phyloP scores from a whole-genome alignment of 192 early-diverging fungal genomes.

The Allomyces macrogynus region DNA sequence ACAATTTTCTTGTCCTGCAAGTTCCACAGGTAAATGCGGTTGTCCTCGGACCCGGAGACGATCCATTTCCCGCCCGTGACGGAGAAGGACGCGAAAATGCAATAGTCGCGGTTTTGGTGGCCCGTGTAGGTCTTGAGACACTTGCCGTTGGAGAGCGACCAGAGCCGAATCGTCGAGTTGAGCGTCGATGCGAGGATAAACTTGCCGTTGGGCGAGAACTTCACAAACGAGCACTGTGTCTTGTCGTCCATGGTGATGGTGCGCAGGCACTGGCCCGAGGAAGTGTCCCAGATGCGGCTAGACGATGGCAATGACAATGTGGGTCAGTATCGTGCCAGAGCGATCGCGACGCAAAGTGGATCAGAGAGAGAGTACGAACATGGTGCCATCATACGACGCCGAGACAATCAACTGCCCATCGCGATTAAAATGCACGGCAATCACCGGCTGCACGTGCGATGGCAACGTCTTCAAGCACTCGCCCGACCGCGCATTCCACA shows the following conservation, averaged over 20 bases:
- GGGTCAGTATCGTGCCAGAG: conserved; percentile 5
- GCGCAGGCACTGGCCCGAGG: conserved; percentile 92
- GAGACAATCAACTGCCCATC: conserved; percentile 94
- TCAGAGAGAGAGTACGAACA: conserved; percentile 35
- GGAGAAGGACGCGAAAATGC: conserved; percentile 82
- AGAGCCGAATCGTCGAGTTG: conserved; percentile 83
- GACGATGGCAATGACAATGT: background rate
- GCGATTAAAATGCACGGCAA: conserved; percentile 85
- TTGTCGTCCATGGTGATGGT: conserved; percentile 22
- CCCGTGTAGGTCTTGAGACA: conserved; percentile 89
- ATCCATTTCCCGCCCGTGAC: conserved; percentile 90
- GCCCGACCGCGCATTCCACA: conserved; percentile 89
- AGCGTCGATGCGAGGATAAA: conserved; percentile 87
- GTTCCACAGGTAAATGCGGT: conserved; percentile 91
- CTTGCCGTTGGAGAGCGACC: conserved; percentile 85
- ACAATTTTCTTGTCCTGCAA: conserved; percentile 88
- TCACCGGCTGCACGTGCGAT: conserved; percentile 90
- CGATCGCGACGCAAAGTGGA: background rate
- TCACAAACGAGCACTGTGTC: conserved; percentile 49
- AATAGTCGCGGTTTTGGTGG: conserved; percentile 78
- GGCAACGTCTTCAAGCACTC: conserved; percentile 78
- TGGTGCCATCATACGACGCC: conserved; percentile 82
- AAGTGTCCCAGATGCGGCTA: conserved; percentile 95
- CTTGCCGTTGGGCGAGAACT: conserved; percentile 98
- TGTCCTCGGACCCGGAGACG: conserved; percentile 86